Percentiles rank a stretch among this genome's conserved stretches.
Conservation (phyloP, 352 stramenopile genomes). For the Blastocystis sp. region DNA sequence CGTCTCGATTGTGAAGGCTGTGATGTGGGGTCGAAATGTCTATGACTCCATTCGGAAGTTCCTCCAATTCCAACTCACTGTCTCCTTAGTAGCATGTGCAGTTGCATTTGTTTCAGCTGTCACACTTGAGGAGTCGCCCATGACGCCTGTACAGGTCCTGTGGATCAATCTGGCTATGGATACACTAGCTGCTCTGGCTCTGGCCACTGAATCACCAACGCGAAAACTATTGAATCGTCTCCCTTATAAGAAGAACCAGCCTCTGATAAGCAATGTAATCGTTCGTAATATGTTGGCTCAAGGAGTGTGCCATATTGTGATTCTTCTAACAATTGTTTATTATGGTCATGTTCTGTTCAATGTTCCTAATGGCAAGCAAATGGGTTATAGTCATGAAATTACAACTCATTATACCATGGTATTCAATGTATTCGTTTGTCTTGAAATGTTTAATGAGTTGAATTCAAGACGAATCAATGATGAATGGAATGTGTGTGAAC, state of each 20-base stretch:
- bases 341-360: constrained; percentile 47
- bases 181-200: constrained; percentile 83
- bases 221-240: constrained; percentile 76
- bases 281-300: constrained; percentile 85
- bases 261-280: constrained; percentile 84
- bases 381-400: constrained; percentile 65
- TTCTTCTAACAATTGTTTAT: constrained; percentile 67
- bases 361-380: neutral
- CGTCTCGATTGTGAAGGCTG: constrained; percentile 86
- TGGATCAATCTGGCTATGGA: constrained; percentile 99
- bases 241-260: constrained; percentile 79
- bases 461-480: constrained; percentile 81
- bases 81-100: constrained; percentile 83
- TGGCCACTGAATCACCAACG: constrained; percentile 84
- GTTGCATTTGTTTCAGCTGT: constrained; percentile 79
- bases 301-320: constrained; percentile 78
- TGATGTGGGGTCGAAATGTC: constrained; percentile 88
- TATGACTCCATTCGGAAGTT: constrained; percentile 93
- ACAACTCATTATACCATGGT: constrained; percentile 85
- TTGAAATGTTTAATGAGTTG: constrained; percentile 84
- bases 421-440: constrained; percentile 92
- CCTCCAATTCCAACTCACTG: constrained; percentile 88
- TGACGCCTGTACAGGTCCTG: constrained; percentile 87
- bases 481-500: constrained; percentile 86
- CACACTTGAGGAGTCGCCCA: constrained; percentile 67